Percentiles rank a stretch among this genome's conserved stretches.
Conservation (phyloP, 192 early-diverging fungal genomes). For the Umbelopsis vinacea region DNA sequence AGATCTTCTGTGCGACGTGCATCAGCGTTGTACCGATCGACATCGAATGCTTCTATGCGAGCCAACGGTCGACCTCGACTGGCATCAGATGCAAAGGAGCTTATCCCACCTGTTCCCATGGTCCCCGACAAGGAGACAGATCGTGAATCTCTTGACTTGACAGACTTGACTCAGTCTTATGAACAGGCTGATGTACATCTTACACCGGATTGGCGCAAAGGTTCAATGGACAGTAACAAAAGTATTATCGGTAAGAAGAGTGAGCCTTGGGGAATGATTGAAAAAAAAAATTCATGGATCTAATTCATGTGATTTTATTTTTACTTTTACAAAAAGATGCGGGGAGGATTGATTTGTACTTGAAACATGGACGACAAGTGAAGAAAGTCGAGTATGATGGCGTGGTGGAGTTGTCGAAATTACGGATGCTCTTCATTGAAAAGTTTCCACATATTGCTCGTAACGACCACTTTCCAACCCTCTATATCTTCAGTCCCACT, state of each 20-base stretch:
- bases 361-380: conserved; percentile 61
- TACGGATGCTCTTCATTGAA: conserved; percentile 68
- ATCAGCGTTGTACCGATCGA: background rate
- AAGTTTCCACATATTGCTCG: conserved; percentile 63
- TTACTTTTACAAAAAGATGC: too few relatives aligned
- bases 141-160: background rate
- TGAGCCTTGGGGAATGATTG: background rate
- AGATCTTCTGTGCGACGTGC: conserved; percentile 42
- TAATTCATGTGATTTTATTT: too few relatives aligned
- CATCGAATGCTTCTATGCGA: background rate
- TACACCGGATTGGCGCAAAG: background rate
- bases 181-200: background rate
- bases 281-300: background rate
- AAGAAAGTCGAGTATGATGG: conserved; percentile 57
- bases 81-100: background rate
- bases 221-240: background rate
- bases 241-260: background rate
- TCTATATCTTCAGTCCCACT: conserved; percentile 61
- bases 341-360: conserved; percentile 40
- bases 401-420: conserved; percentile 44
- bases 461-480: conserved; percentile 54
- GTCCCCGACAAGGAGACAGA: background rate
- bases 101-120: background rate
- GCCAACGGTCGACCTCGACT: background rate
- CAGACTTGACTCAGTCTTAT: background rate